These are phyloP conservation scores for Mycena metata DNA, from an alignment of 768 basidiomycete species.

Conservation along the genomic window DNA sequence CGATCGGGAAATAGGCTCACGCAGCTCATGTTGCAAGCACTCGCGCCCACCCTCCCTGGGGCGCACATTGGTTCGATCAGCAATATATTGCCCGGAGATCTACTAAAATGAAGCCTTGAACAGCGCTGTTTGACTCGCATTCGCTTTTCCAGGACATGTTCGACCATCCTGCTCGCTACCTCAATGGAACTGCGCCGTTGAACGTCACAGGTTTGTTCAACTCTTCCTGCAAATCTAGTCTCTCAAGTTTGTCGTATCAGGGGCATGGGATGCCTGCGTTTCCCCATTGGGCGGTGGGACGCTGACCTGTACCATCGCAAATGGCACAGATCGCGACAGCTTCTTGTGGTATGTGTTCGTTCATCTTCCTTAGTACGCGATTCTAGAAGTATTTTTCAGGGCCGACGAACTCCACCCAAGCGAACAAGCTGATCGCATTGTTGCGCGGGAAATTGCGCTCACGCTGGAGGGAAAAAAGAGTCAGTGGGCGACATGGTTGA, in stretches of 20 bases:
- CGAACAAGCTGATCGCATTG: constrained; percentile 67
- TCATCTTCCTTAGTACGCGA: not conserved
- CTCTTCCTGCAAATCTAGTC: constrained; percentile 6
- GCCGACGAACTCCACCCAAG: constrained; percentile 74
- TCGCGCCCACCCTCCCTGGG: constrained; percentile 61
- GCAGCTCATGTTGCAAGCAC: constrained; percentile 61
- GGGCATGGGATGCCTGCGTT: constrained; percentile 48
- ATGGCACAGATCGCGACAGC: constrained; percentile 65
- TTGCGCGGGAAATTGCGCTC: constrained; percentile 65
- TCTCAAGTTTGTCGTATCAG: constrained; percentile 43
- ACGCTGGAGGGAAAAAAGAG: constrained; percentile 59
- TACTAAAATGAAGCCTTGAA: not conserved
- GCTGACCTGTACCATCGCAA: constrained; percentile 50
- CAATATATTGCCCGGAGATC: not conserved
- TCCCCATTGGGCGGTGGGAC: constrained; percentile 47
- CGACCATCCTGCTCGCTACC: constrained; percentile 61
- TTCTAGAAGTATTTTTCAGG: too few relatives aligned
- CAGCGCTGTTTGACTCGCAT: constrained; percentile 74
- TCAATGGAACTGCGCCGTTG: constrained; percentile 74
- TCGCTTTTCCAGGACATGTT: constrained; percentile 72
- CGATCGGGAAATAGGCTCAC: constrained; percentile 66
- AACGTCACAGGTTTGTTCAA: constrained; percentile 65
- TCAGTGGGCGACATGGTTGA: constrained; percentile 66
- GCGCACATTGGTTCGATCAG: constrained; percentile 68
- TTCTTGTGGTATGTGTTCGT: constrained; percentile 66